phyloP scores from a whole-genome alignment of 2,329 filamentous ascomycete species.

The Talaromyces piceae region DNA sequence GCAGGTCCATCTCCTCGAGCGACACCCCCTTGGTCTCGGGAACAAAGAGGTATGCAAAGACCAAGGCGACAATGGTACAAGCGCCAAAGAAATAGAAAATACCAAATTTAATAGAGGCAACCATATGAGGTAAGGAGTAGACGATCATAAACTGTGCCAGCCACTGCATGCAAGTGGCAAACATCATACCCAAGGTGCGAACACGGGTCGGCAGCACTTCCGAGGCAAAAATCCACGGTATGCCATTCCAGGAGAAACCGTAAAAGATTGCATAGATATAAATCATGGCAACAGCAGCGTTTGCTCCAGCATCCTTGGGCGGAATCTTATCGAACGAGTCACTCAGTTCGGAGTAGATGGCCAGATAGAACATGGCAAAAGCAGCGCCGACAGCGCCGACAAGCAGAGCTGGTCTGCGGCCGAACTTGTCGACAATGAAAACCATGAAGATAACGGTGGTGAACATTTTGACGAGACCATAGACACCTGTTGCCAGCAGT shows the following conservation, averaged over 20 bases:
- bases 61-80: constrained; percentile 4
- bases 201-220: constrained; percentile 36
- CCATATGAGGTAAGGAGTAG: constrained; percentile 42
- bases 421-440: constrained; percentile 40
- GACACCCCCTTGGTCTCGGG: constrained; percentile 5
- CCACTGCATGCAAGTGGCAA: constrained; percentile 35
- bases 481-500: constrained; percentile 46
- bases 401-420: constrained; percentile 41
- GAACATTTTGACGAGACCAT: constrained; percentile 59
- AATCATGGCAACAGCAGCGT: constrained; percentile 20
- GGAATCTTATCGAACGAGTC: not conserved
- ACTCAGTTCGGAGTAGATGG: constrained; percentile 16
- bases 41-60: constrained; percentile 3
- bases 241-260: constrained; percentile 25
- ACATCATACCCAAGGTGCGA: constrained; percentile 35
- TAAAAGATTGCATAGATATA: constrained; percentile 17
- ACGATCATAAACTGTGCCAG: constrained; percentile 43
- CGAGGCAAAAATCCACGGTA: constrained; percentile 29
- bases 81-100: constrained; percentile 4
- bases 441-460: constrained; percentile 59
- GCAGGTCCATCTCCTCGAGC: constrained; percentile 7
- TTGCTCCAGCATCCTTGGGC: constrained; percentile 12
- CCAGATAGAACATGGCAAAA: constrained; percentile 31
- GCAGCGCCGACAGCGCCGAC: constrained; percentile 51
- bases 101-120: constrained; percentile 3